Conservation (phyloP, 352 stramenopile genomes). For the Stephanocyclus meneghinianus region DNA sequence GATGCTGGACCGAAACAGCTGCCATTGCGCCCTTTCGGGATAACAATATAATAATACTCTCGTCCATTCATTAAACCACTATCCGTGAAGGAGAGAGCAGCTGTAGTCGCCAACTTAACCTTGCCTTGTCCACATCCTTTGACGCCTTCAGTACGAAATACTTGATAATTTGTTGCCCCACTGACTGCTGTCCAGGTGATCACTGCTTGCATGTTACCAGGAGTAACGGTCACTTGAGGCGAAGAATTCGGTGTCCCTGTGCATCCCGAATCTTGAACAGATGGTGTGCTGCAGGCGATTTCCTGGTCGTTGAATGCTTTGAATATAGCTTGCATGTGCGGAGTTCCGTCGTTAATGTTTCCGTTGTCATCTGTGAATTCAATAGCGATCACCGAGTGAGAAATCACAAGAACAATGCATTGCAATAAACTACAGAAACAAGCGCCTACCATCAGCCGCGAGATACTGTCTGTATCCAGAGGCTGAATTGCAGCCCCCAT, state of each 20-base stretch:
- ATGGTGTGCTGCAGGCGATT: slow-evolving; percentile 15
- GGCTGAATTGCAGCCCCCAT: slow-evolving; percentile 4
- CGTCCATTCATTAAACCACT: slow-evolving; percentile 19
- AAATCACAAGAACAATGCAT: neutral
- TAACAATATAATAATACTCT: slow-evolving; percentile 27
- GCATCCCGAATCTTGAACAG: slow-evolving; percentile 20
- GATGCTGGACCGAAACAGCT: slow-evolving; percentile 12
- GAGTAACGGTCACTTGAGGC: neutral
- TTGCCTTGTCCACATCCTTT: slow-evolving; percentile 15
- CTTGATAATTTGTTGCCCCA: slow-evolving; percentile 20
- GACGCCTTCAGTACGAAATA: slow-evolving; percentile 23
- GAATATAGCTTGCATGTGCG: slow-evolving; percentile 27
- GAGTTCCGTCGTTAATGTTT: slow-evolving; percentile 22
- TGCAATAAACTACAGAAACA: neutral
- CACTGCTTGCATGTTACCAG: slow-evolving; percentile 9
- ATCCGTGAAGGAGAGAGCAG: slow-evolving; percentile 5
- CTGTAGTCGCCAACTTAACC: slow-evolving; percentile 8
- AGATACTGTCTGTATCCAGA: slow-evolving; percentile 19
- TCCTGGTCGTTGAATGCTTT: slow-evolving; percentile 22
- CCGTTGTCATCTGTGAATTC: slow-evolving; percentile 15
- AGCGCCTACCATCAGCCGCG: slow-evolving; percentile 9
- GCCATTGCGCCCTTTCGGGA: slow-evolving; percentile 8
- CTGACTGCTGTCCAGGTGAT: slow-evolving; percentile 4
- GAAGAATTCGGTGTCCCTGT: neutral
- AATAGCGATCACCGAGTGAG: neutral